phyloP scores from a whole-genome alignment of 208 protist genomes.

The Trypanosoma conorhini region DNA sequence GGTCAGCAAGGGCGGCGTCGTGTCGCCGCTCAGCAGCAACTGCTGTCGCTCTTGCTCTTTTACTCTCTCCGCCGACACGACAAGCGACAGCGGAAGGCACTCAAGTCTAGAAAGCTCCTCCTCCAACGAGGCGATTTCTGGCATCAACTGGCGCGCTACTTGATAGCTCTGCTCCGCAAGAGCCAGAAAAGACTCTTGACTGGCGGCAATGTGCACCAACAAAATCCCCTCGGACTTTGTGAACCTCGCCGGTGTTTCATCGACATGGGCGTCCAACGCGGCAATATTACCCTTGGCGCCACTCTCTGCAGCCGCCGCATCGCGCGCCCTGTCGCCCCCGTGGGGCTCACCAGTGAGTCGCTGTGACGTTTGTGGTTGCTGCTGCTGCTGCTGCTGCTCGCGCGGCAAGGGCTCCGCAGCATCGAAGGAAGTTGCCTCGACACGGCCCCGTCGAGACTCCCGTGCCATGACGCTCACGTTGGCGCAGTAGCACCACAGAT shows the following conservation, averaged over 20 bases:
- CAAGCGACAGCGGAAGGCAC: slow-evolving; percentile 22
- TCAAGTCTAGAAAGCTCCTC: slow-evolving; percentile 16
- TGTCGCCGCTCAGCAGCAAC: not conserved
- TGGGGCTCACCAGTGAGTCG: not conserved
- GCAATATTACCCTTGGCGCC: not conserved
- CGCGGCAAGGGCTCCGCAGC: not conserved
- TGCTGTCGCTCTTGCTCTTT: slow-evolving; percentile 2
- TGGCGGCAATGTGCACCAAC: slow-evolving; percentile 26
- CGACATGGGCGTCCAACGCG: not conserved
- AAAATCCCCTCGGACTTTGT: slow-evolving; percentile 22
- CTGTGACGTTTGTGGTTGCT: not conserved
- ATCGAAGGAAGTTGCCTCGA: not conserved
- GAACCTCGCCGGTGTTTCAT: slow-evolving; percentile 2
- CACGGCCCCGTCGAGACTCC: slow-evolving; percentile 21
- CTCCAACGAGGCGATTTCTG: slow-evolving; percentile 12
- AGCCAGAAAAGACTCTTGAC: slow-evolving; percentile 17
- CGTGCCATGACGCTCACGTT: slow-evolving; percentile 34
- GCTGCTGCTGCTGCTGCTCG: not conserved
- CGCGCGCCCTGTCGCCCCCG: not conserved
- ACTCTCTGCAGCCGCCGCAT: not conserved
- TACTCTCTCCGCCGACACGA: slow-evolving; percentile 1
- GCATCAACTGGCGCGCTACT: slow-evolving; percentile 16
- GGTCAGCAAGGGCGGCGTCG: not conserved
- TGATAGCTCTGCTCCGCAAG: slow-evolving; percentile 23
- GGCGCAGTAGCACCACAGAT: slow-evolving; percentile 77